A percentile compares a stretch with the other conserved stretches of the same genome.
These are phyloP conservation scores for Fusarium odoratissimum DNA, from an alignment of 2,329 filamentous ascomycete genomes.

Conservation along the genomic window DNA sequence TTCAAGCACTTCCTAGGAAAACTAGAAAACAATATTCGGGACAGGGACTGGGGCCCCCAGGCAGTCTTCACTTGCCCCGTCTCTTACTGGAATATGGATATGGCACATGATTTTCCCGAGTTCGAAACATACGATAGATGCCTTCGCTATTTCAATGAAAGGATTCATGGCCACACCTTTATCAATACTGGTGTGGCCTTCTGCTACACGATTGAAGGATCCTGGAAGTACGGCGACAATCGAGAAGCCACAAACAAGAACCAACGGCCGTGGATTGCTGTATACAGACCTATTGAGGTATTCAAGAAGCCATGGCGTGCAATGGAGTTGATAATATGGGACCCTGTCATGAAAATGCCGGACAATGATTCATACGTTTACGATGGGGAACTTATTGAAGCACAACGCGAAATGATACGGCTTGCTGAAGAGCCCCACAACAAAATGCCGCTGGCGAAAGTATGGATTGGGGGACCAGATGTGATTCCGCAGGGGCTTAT, in stretches of 20 bases:
- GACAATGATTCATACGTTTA: slow-evolving; percentile 26
- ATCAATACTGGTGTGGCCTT: slow-evolving; percentile 52
- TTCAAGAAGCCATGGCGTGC: slow-evolving; percentile 47
- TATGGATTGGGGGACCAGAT: slow-evolving; percentile 60
- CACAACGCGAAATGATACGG: slow-evolving; percentile 59
- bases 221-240: slow-evolving; percentile 48
- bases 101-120: slow-evolving; percentile 42
- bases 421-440: slow-evolving; percentile 46
- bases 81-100: slow-evolving; percentile 51
- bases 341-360: slow-evolving; percentile 50
- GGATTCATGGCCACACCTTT: slow-evolving; percentile 16
- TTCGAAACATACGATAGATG: slow-evolving; percentile 43
- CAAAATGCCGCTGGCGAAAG: slow-evolving; percentile 49
- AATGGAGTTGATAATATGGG: slow-evolving; percentile 68
- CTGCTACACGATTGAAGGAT: slow-evolving; percentile 61
- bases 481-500: slow-evolving; percentile 32
- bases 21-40: slow-evolving; percentile 4
- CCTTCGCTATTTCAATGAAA: slow-evolving; percentile 20
- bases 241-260: slow-evolving; percentile 30
- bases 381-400: slow-evolving; percentile 54
- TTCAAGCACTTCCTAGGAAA: slow-evolving; percentile 14
- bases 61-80: slow-evolving; percentile 55
- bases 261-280: slow-evolving; percentile 63
- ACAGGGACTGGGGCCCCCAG: slow-evolving; percentile 32
- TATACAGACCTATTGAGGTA: slow-evolving; percentile 59